Base-by-base conservation (phyloP, 2,329 filamentous ascomycete genomes). In the Penicillium sp. region DNA sequence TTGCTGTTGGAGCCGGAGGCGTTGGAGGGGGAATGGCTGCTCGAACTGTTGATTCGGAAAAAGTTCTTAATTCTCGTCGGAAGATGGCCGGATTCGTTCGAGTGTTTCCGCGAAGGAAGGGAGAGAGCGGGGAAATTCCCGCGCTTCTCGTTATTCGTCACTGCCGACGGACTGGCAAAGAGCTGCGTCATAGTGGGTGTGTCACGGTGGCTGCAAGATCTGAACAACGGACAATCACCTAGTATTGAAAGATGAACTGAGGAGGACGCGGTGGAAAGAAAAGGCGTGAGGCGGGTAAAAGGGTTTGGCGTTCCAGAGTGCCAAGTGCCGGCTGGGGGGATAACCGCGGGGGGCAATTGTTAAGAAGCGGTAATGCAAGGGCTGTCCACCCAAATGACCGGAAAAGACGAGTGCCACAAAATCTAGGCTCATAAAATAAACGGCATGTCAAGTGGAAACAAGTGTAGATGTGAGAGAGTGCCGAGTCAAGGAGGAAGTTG, bases 11-110 rank as follows among this genome's bases (percentile, higher is more conserved):
- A 58, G 48, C 65, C 63, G 45, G 57, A 65, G 32, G 56, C 74
- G 54, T 74, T 73, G 53, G 73, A 75, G 5, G 61, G 58, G 24
- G 64, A 74, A 59, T 76, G 76, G 67, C 74, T 79, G 60, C 75
- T 74, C 52, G 74, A 78, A 67, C 78, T 85, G 69, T 80, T 84
- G 72, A 88, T 86, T 68, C 85, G 83, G 74, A 88, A 88, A 73
- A 88, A 87, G 70, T 86, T 87, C 76, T 84, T 86, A 75, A 88
- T 83, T 72, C 83, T 84, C 59, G 85, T 83, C 38, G 83, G 83
- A 54, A 85, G 76, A 66, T 85, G 82, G 61, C 66, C 67, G 4
- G 71, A 70, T 31, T 75, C 72, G 58, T 71, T 71, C 46, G 70
- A 66, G 53, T 77, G 74, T 61, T 78, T 78, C 63, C 74, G 77